These are phyloP conservation scores for Ophiocordyceps camponoti-leonardi DNA, from an alignment of 2,329 filamentous ascomycete species.

Conservation along the genomic window DNA sequence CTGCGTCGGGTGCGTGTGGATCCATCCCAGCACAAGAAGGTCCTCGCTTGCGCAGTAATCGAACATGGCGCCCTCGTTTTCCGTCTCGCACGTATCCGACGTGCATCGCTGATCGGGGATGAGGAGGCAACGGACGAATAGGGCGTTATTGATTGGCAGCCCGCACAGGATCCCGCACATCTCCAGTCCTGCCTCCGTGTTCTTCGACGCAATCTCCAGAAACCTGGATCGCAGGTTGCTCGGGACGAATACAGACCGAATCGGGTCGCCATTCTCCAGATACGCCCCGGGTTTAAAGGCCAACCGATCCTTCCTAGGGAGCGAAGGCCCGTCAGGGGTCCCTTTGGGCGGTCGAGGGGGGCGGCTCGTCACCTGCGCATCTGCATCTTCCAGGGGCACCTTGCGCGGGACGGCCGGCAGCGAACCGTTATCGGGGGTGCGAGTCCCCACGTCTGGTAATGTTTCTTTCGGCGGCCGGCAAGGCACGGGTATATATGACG, in stretches of 20 bases:
- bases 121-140: slow-evolving; percentile 77
- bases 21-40: slow-evolving; percentile 83
- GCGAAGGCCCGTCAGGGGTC: slow-evolving; percentile 7
- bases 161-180: slow-evolving; percentile 93
- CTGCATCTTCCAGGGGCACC: slow-evolving; percentile 7
- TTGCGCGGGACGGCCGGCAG: slow-evolving; percentile 13
- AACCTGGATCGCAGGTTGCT: slow-evolving; percentile 57
- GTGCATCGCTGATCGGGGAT: slow-evolving; percentile 86
- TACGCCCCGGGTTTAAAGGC: slow-evolving; percentile 62
- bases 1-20: slow-evolving; percentile 92
- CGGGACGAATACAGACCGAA: slow-evolving; percentile 79
- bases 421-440: neutral
- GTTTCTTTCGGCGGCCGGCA: slow-evolving; percentile 15
- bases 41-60: slow-evolving; percentile 79
- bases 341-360: slow-evolving; percentile 14
- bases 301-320: slow-evolving; percentile 38
- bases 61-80: slow-evolving; percentile 70
- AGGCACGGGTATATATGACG: slow-evolving; percentile 12
- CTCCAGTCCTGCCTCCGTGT: slow-evolving; percentile 71
- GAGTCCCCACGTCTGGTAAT: slow-evolving; percentile 2
- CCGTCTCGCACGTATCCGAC: slow-evolving; percentile 85
- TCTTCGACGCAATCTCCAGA: slow-evolving; percentile 52
- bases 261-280: slow-evolving; percentile 72
- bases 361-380: slow-evolving; percentile 1
- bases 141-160: slow-evolving; percentile 75